Conservation (phyloP, 2,329 filamentous ascomycete species). For the Coniosporium tulheliwenetii region DNA sequence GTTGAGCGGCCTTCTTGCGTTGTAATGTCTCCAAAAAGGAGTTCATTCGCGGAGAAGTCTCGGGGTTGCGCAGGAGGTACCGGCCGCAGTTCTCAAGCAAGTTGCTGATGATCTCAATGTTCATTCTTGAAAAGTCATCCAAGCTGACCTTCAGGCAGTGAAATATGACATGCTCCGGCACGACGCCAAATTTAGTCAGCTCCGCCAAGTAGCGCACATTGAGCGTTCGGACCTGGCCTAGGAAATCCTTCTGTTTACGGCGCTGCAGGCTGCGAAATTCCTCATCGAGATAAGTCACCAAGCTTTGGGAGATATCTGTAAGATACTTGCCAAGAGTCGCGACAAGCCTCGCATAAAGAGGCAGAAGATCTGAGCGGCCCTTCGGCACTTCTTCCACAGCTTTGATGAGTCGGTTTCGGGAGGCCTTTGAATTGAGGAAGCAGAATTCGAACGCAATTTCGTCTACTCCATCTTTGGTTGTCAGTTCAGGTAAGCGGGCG, state of each 20-base stretch:
- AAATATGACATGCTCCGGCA: conserved; percentile 96
- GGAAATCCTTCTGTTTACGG: conserved; percentile 93
- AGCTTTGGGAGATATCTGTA: conserved; percentile 79
- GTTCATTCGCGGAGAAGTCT: conserved; percentile 83
- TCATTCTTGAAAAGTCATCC: conserved; percentile 96
- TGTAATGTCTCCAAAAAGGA: conserved; percentile 90
- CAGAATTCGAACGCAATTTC: conserved; percentile 92
- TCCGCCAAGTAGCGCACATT: conserved; percentile 98
- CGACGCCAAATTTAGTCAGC: conserved; percentile 92
- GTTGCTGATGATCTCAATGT: conserved; percentile 96
- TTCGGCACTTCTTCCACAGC: conserved; percentile 90
- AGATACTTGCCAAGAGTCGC: conserved; percentile 90
- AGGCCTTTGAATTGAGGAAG: conserved; percentile 96
- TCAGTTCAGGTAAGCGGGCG: conserved; percentile 75
- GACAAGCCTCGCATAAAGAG: conserved; percentile 80
- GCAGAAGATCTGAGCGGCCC: conserved; percentile 78
- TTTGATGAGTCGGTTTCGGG: conserved; percentile 84
- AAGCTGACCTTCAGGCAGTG: conserved; percentile 95
- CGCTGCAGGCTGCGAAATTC: conserved; percentile 94
- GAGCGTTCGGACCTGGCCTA: conserved; percentile 81
- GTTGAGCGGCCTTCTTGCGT: conserved; percentile 89
- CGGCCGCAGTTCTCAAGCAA: conserved; percentile 91
- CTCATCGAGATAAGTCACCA: conserved; percentile 85
- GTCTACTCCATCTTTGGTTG: conserved; percentile 81
- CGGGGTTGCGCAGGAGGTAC: conserved; percentile 80